A percentile compares a stretch with the other conserved stretches of the same genome.
Evolutionary conservation across 768 basidiomycete genomes (phyloP).

Genomic region (Boletales sp.): DNA sequence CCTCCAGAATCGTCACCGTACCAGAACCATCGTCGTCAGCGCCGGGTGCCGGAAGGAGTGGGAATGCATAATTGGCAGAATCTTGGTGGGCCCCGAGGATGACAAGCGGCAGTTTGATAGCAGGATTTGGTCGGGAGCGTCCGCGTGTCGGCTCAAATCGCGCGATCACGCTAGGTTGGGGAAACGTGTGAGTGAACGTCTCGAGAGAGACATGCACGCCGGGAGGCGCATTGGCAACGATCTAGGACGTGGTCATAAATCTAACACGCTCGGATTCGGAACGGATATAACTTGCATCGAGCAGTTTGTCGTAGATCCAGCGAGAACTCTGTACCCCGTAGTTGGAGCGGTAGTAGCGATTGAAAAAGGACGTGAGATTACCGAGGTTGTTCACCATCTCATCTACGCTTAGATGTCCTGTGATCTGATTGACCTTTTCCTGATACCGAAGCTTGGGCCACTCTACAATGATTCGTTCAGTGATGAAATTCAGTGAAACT

Average conservation of each 20-base stretch:
- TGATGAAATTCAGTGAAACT: background rate
- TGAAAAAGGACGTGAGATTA: slow-evolving; percentile 39
- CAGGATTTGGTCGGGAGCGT: slow-evolving; percentile 1
- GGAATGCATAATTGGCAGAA: slow-evolving; percentile 39
- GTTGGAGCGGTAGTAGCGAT: slow-evolving; percentile 20
- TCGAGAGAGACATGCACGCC: slow-evolving; percentile 15
- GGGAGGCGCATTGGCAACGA: slow-evolving; percentile 9
- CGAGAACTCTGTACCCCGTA: slow-evolving; percentile 38
- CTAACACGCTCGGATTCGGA: background rate
- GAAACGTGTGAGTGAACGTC: slow-evolving; percentile 20
- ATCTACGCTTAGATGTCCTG: background rate
- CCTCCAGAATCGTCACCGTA: slow-evolving; percentile 74
- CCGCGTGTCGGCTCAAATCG: slow-evolving; percentile 18
- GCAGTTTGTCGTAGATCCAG: slow-evolving; percentile 33
- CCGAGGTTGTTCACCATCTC: slow-evolving; percentile 38
- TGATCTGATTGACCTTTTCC: slow-evolving; percentile 9
- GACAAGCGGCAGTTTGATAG: slow-evolving; percentile 24
- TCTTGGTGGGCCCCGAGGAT: slow-evolving; percentile 45
- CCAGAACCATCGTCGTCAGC: slow-evolving; percentile 58
- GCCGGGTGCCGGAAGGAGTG: slow-evolving; percentile 43
- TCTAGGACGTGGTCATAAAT: slow-evolving; percentile 1
- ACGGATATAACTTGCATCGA: slow-evolving; percentile 2
- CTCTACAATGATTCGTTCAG: slow-evolving; percentile 1
- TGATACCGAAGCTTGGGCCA: slow-evolving; percentile 18
- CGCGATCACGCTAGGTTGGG: slow-evolving; percentile 18